A percentile compares a stretch with the other conserved stretches of the same genome.
phyloP scores from a whole-genome alignment of 2,329 filamentous ascomycete genomes.

The Colletotrichum liaoningense region DNA sequence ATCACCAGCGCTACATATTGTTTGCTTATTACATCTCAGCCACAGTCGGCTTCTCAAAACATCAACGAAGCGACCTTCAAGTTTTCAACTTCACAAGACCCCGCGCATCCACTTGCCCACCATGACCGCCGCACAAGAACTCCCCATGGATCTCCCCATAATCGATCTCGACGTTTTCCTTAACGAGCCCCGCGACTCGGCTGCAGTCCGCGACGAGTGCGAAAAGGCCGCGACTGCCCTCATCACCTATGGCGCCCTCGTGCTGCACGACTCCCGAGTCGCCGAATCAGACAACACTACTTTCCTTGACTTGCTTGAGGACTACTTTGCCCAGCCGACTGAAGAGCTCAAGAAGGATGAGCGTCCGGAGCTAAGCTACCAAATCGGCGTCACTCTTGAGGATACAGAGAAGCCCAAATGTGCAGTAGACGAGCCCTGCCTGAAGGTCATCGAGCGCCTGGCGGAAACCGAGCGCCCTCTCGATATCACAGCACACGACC shows the following conservation, averaged over 20 bases:
- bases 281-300: conserved; percentile 64
- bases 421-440: conserved; percentile 70
- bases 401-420: conserved; percentile 74
- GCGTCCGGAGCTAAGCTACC: conserved; percentile 68
- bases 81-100: not conserved
- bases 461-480: conserved; percentile 66
- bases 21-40: not conserved
- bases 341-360: conserved; percentile 61
- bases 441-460: conserved; percentile 66
- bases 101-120: not conserved
- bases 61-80: not conserved
- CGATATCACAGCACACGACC: conserved; percentile 66
- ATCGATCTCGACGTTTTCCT: conserved; percentile 70
- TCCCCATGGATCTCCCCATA: conserved; percentile 68
- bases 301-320: conserved; percentile 72
- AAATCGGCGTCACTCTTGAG: conserved; percentile 71
- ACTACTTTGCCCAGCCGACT: conserved; percentile 71
- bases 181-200: conserved; percentile 52
- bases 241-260: conserved; percentile 69
- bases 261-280: conserved; percentile 70
- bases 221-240: conserved; percentile 65
- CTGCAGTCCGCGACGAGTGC: conserved; percentile 63
- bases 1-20: not conserved
- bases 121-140: conserved; percentile 42
- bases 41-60: not conserved